A percentile compares a stretch with the other conserved stretches of the same genome.
Conservation (phyloP, 495 filamentous ascomycete species). For the Hypoxylon trugodes region DNA sequence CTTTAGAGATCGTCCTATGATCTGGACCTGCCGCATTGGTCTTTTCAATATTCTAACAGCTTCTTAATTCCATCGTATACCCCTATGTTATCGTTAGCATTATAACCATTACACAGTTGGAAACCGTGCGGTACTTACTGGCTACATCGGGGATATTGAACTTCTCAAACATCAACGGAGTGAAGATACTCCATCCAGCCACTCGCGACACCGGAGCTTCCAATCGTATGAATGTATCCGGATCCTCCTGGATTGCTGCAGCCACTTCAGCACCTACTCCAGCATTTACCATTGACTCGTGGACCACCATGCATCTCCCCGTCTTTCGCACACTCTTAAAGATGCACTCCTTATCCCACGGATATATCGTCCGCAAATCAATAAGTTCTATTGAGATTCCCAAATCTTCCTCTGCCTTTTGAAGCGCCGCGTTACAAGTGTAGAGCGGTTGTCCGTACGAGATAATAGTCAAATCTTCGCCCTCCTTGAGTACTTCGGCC, state of each 20-base stretch:
- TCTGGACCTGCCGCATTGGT: no score
- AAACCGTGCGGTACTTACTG: constrained; percentile 75
- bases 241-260: constrained; percentile 84
- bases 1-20: no score
- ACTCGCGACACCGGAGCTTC: constrained; percentile 94
- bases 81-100: constrained; percentile 51
- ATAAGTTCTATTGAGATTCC: constrained; percentile 87
- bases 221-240: constrained; percentile 81
- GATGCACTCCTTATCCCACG: constrained; percentile 90
- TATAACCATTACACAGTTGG: background rate
- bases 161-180: constrained; percentile 81
- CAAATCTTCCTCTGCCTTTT: constrained; percentile 80
- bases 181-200: constrained; percentile 91
- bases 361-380: constrained; percentile 90
- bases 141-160: constrained; percentile 92
- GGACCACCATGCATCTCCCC: constrained; percentile 88
- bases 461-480: constrained; percentile 84
- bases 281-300: constrained; percentile 95
- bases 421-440: constrained; percentile 81
- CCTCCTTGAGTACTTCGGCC: constrained; percentile 86
- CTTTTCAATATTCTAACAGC: constrained; percentile 53
- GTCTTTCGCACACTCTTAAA: constrained; percentile 89
- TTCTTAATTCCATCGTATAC: constrained; percentile 64
- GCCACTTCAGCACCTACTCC: constrained; percentile 94
- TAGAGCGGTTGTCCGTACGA: constrained; percentile 95